Evolutionary conservation across 371 early-diverging fungal genomes (phyloP).

Genomic region (Mortierella sp.): DNA sequence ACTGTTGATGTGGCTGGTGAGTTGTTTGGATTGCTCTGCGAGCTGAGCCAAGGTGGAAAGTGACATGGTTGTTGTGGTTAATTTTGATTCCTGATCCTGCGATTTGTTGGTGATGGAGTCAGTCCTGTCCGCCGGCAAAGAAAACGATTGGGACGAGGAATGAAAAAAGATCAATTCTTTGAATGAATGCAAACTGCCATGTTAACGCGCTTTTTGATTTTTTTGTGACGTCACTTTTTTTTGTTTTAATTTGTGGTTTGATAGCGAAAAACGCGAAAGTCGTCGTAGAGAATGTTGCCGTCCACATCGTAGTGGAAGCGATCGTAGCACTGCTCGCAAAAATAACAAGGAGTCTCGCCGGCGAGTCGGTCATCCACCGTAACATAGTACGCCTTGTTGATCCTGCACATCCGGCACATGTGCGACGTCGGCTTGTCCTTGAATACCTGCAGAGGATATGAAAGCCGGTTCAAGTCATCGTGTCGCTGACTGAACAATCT

Average conservation of each 20-base stretch:
- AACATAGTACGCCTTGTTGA: conserved; percentile 75
- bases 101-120: background rate
- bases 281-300: conserved; percentile 67
- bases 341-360: conserved; percentile 83
- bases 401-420: conserved; percentile 79
- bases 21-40: conserved; percentile 76
- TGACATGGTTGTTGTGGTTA: conserved; percentile 21
- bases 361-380: conserved; percentile 79
- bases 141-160: background rate
- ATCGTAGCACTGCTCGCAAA: conserved; percentile 81
- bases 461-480: conserved; percentile 62
- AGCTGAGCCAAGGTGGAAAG: conserved; percentile 63
- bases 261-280: conserved; percentile 41
- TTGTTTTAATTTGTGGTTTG: background rate
- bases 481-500: conserved; percentile 46
- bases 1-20: conserved; percentile 76
- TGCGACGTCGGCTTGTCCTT: conserved; percentile 60
- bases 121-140: background rate
- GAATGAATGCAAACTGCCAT: background rate
- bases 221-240: background rate
- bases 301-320: conserved; percentile 79
- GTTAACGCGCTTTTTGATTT: too few relatives aligned
- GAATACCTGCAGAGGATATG: conserved; percentile 62
- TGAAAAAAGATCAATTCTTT: background rate
- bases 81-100: background rate